These are phyloP conservation scores for Zoysia matrella DNA, from an alignment of 202 grass and related monocot species.

Conservation along the genomic window DNA sequence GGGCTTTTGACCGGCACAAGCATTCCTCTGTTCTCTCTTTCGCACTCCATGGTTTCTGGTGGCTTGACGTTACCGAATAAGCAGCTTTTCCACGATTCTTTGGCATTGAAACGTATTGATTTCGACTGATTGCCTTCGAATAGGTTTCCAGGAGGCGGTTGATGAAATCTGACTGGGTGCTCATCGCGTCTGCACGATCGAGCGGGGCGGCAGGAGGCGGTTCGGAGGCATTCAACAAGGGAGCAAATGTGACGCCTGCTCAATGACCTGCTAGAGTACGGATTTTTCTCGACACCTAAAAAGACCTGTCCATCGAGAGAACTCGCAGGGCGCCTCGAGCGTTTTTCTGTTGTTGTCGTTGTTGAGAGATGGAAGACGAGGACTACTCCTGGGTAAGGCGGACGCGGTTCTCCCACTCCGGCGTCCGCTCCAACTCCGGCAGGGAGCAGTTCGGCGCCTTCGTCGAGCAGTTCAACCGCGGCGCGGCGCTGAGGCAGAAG, in stretches of 20 bases:
- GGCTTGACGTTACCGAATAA: background rate
- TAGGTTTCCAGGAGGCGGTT: slow-evolving; percentile 14
- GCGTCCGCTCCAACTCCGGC: slow-evolving; percentile 51
- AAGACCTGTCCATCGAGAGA: background rate
- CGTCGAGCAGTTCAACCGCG: slow-evolving; percentile 42
- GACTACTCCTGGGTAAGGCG: slow-evolving; percentile 77
- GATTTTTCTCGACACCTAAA: slow-evolving; percentile 45
- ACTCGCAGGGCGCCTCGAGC: background rate
- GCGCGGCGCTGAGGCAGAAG: slow-evolving; percentile 42
- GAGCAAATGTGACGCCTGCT: slow-evolving; percentile 58
- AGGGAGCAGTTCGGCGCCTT: no score
- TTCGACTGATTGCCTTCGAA: slow-evolving; percentile 6
- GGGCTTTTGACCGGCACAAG: slow-evolving; percentile 27
- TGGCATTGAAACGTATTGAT: slow-evolving; percentile 6
- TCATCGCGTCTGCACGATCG: background rate
- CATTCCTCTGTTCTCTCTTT: no score
- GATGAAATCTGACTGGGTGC: slow-evolving; percentile 17
- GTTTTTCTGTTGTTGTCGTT: background rate
- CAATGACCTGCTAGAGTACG: slow-evolving; percentile 55
- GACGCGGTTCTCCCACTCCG: slow-evolving; percentile 66
- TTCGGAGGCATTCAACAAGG: background rate
- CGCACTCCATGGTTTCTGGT: background rate
- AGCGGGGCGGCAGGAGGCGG: no score
- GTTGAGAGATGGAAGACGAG: slow-evolving; percentile 61
- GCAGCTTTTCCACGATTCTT: background rate